Evolutionary conservation across 306 rosid species (phyloP).

Genomic region (Inga oerstediana): DNA sequence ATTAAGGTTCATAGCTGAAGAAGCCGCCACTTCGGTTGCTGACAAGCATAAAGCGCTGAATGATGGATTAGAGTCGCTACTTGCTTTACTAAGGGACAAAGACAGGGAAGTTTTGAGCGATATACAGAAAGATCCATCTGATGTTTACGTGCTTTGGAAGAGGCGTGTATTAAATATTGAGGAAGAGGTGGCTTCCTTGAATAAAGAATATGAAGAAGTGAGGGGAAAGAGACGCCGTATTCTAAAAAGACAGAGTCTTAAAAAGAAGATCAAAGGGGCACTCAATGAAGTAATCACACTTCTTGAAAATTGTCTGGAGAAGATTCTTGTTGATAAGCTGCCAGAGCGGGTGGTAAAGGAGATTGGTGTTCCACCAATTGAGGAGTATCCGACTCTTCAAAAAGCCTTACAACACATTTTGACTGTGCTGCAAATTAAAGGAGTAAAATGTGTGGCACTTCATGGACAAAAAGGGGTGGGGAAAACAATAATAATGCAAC

Average conservation of each 20-base stretch:
- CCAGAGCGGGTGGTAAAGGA: neutral
- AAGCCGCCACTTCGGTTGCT: neutral
- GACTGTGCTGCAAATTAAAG: too few relatives aligned
- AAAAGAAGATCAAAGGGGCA: neutral
- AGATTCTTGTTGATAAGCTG: neutral
- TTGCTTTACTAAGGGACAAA: neutral
- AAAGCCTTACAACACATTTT: neutral
- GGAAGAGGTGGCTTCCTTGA: neutral
- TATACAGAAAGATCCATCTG: neutral
- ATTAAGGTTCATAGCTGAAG: too few relatives aligned
- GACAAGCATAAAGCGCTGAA: neutral
- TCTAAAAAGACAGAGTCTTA: neutral
- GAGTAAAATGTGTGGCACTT: neutral
- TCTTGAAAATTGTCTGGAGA: neutral
- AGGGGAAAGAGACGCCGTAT: neutral
- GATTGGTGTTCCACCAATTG: neutral
- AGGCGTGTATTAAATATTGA: neutral
- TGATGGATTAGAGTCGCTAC: neutral
- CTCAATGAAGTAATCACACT: too few relatives aligned
- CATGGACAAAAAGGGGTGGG: conserved; percentile 14
- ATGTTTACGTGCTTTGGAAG: neutral
- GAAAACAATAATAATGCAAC: neutral
- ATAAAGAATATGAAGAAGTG: neutral
- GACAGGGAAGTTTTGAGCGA: neutral
- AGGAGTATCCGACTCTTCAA: neutral